Evolutionary conservation across 768 basidiomycete species (phyloP), one percentile per base, ranked within the genome.

Genomic region (Baorangia bicolor): DNA sequence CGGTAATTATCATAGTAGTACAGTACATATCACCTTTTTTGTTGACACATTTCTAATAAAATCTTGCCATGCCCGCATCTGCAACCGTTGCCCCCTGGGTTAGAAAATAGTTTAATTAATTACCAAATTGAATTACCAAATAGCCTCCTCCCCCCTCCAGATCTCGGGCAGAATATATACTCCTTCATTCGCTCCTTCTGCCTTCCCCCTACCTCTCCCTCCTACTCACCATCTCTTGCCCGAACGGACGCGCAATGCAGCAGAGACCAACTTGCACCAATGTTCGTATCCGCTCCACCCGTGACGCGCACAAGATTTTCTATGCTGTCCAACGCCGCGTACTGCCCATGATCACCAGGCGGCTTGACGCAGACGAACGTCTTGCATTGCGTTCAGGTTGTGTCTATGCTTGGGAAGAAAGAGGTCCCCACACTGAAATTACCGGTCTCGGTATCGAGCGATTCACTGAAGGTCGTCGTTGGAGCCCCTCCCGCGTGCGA

Each of bases 271-370:
- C 90, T 35, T 87, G 85, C 68, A 79, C 73, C 48, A 83, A 86
- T 63, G 74, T 85, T 53, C 87, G 89, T 66, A 89, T 92, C 62
- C 86, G 89, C 60, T 87, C 87, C 35, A 84, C 83, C 28, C 78
- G 80, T 50, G 90, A 92, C 69, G 89, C 89, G 3, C 90, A 91
- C 70, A 88, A 84, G 69, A 86, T 92, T 64, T 92, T 92, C 72
- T 84, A 80, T 62, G 90, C 84, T 25, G 78, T 91, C 51, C 81
- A 84, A 52, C 76, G 77, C 51, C 84, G 83, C 40, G 57, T 79
- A 23, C 77, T 92, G 45, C 81, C 81, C 54, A 86, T 91, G 81
- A 85, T 92, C 61, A 85, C 86, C 27, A 80, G 88, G 58, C 82
- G 90, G 33, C 78, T 92, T 49, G 90, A 91, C 62, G 83, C 87